phyloP scores from a whole-genome alignment of 208 protist genomes.

The Hexamita inflata region DNA sequence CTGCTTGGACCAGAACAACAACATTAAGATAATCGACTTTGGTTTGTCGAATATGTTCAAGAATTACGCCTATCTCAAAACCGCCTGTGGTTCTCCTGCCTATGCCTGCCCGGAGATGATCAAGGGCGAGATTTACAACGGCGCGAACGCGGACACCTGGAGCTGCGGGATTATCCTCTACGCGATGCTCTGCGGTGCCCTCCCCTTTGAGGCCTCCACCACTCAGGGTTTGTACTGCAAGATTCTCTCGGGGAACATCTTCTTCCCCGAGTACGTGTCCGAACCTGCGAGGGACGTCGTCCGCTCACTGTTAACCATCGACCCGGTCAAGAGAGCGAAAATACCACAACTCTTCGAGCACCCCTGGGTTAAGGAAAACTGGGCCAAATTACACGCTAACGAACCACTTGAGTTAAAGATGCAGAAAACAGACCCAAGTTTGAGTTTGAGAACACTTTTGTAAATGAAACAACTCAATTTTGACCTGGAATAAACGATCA shows the following conservation, averaged over 20 bases:
- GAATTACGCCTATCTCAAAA: conserved; percentile 59
- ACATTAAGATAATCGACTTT: conserved; percentile 75
- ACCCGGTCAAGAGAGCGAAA: conserved; percentile 20
- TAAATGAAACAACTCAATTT: conserved; percentile 24
- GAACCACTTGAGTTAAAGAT: not conserved
- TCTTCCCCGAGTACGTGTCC: not conserved
- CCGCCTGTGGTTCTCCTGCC: conserved; percentile 70
- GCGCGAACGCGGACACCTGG: conserved; percentile 73
- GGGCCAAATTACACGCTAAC: not conserved
- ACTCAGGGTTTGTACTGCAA: conserved; percentile 68
- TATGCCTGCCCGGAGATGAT: conserved; percentile 79
- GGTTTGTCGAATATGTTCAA: conserved; percentile 73
- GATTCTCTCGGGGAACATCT: conserved; percentile 50
- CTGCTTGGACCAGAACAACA: conserved; percentile 49
- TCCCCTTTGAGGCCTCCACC: conserved; percentile 71
- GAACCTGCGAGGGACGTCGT: not conserved
- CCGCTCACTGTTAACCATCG: conserved; percentile 5
- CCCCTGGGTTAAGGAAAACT: conserved; percentile 29
- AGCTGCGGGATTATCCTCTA: conserved; percentile 78
- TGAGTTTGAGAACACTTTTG: not conserved
- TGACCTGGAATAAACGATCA: not conserved
- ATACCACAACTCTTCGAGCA: conserved; percentile 28
- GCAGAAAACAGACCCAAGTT: not conserved
- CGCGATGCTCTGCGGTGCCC: conserved; percentile 65
- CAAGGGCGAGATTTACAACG: conserved; percentile 65